Percentiles rank a stretch among this genome's conserved stretches.
These are phyloP conservation scores for Cichorium intybus DNA, from an alignment of 140 eudicot genomes.

Conservation along the genomic window DNA sequence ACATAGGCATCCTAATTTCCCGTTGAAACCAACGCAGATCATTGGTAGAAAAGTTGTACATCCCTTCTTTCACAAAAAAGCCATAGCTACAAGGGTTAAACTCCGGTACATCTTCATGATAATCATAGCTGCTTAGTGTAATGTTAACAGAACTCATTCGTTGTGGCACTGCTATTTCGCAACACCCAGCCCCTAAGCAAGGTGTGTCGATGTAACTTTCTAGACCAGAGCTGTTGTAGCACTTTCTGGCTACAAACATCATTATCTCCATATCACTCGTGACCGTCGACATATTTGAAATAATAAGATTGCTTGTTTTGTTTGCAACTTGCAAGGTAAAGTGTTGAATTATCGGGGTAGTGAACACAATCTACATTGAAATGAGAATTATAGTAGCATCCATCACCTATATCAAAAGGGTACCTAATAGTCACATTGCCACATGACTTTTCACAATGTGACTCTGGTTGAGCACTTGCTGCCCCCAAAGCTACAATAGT, in stretches of 20 bases:
- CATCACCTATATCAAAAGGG: conserved; percentile 25
- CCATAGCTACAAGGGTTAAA: conserved; percentile 33
- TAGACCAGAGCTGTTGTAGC: conserved; percentile 17
- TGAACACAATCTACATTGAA: conserved; percentile 24
- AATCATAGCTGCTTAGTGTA: background rate
- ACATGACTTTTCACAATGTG: conserved; percentile 29
- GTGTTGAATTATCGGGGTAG: conserved; percentile 2
- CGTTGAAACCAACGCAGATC: background rate
- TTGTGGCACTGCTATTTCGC: too few relatives aligned
- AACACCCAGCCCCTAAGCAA: conserved; percentile 29
- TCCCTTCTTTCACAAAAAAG: background rate
- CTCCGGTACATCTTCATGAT: background rate
- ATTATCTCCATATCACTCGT: conserved; percentile 14
- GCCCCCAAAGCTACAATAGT: conserved; percentile 3
- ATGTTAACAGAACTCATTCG: background rate
- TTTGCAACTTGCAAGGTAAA: background rate
- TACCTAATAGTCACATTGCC: conserved; percentile 19
- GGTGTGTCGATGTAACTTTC: too few relatives aligned
- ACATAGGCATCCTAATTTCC: conserved; percentile 5
- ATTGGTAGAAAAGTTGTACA: conserved; percentile 7
- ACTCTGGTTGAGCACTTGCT: conserved; percentile 6
- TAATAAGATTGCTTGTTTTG: background rate
- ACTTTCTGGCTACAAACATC: conserved; percentile 18
- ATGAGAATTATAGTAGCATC: conserved; percentile 27
- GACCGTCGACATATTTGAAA: conserved; percentile 7